Evolutionary conservation across 2,329 filamentous ascomycete species (phyloP).

Genomic region (Neofusicoccum kwambonambiense): DNA sequence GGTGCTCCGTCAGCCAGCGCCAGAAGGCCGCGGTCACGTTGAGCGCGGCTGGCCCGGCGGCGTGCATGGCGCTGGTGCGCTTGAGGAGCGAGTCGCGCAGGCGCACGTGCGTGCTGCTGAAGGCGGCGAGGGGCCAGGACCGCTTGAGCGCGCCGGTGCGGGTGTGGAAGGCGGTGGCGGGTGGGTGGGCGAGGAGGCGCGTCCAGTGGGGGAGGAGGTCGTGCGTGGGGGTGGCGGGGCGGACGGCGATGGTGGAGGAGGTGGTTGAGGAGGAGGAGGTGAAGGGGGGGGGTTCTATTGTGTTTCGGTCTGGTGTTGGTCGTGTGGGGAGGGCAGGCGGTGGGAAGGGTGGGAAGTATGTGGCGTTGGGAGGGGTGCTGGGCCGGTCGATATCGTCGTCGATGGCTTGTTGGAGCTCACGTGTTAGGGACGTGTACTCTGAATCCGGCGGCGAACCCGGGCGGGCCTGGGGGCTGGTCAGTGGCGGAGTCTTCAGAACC

Average conservation of each 20-base stretch:
- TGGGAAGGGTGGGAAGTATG: too few species aligned
- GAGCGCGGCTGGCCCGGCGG: not conserved
- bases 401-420: too few species aligned
- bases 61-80: not conserved
- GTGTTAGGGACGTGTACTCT: too few species aligned
- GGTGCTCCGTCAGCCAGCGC: not conserved
- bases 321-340: too few species aligned
- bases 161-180: not conserved
- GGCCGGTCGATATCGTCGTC: too few species aligned
- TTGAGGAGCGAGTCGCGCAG: not conserved
- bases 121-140: not conserved
- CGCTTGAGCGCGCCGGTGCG: not conserved
- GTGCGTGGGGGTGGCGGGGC: not conserved
- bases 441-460: too few species aligned
- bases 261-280: not conserved
- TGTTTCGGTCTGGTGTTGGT: too few species aligned
- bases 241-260: not conserved
- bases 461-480: too few species aligned
- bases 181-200: not conserved
- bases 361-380: not conserved
- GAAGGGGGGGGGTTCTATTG: not conserved
- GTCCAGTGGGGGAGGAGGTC: not conserved
- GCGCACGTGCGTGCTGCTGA: not conserved
- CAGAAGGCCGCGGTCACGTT: not conserved
- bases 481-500: too few species aligned